phyloP scores from a whole-genome alignment of 345 rosid species.

The Pseudoturritis turrita region DNA sequence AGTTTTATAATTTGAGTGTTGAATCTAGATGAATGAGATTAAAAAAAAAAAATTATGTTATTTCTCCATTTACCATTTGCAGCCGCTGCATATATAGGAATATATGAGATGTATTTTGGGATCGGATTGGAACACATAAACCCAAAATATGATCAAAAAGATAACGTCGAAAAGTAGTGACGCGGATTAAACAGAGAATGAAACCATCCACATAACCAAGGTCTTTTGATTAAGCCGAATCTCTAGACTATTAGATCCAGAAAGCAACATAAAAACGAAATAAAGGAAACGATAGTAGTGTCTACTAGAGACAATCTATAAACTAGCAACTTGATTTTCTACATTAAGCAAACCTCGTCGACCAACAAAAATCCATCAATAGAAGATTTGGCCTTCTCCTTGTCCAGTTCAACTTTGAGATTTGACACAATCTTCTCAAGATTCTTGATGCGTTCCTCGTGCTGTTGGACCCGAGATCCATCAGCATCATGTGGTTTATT shows the following conservation, averaged over 20 bases:
- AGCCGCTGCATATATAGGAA: too few species aligned
- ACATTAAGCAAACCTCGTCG: background rate
- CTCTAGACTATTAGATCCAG: background rate
- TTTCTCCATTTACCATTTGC: too few species aligned
- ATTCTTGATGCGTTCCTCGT: background rate
- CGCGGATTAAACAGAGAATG: too few species aligned
- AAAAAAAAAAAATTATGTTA: too few species aligned
- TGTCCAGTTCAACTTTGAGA: background rate
- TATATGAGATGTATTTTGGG: too few species aligned
- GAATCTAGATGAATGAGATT: too few species aligned
- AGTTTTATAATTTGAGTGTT: too few species aligned
- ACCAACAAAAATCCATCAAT: conserved; percentile 17
- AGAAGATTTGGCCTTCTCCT: background rate
- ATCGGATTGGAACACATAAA: too few species aligned
- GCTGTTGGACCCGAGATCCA: background rate
- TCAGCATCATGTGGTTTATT: background rate
- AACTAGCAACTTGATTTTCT: background rate
- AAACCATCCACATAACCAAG: too few species aligned
- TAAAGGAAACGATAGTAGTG: too few species aligned
- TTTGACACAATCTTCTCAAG: background rate
- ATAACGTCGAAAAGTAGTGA: too few species aligned
- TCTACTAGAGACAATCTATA: background rate
- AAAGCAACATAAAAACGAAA: background rate
- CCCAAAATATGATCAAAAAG: too few species aligned
- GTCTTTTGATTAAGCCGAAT: background rate